Evolutionary conservation across 208 protist species (phyloP).

Genomic region (Entamoeba nuttalli): DNA sequence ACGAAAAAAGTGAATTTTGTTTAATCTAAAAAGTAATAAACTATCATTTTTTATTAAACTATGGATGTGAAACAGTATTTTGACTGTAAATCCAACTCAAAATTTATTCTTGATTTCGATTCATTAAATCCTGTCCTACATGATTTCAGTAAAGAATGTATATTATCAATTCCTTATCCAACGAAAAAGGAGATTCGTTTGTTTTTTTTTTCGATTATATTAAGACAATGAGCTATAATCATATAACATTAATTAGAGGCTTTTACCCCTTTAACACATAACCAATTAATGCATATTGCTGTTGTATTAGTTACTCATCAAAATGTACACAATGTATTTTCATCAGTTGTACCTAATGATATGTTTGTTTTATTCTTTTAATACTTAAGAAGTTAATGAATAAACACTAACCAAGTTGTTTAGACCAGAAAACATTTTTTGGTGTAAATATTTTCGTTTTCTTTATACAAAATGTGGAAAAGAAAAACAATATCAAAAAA

Average conservation of each 20-base stretch:
- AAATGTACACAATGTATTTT: not conserved
- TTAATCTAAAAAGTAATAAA: too few relatives aligned
- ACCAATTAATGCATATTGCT: not conserved
- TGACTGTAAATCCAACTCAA: not conserved
- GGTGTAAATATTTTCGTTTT: not conserved
- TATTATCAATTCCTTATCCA: not conserved
- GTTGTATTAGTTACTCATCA: not conserved
- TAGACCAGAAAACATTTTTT: not conserved
- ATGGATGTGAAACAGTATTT: not conserved
- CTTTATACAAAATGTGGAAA: not conserved
- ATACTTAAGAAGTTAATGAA: too few relatives aligned
- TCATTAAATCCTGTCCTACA: not conserved
- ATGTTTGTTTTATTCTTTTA: not conserved
- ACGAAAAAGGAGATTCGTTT: not conserved
- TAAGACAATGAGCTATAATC: not conserved
- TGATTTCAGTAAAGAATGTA: not conserved
- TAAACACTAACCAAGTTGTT: too few relatives aligned
- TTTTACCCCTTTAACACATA: not conserved
- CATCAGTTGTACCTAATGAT: not conserved
- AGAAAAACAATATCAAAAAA: not conserved
- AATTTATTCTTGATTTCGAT: not conserved
- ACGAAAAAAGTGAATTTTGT: too few relatives aligned
- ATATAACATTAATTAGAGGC: not conserved
- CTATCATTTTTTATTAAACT: too few relatives aligned
- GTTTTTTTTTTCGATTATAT: not conserved